Base-by-base conservation (phyloP, 139 green algal genomes). In the Ettlia oleoabundans region DNA sequence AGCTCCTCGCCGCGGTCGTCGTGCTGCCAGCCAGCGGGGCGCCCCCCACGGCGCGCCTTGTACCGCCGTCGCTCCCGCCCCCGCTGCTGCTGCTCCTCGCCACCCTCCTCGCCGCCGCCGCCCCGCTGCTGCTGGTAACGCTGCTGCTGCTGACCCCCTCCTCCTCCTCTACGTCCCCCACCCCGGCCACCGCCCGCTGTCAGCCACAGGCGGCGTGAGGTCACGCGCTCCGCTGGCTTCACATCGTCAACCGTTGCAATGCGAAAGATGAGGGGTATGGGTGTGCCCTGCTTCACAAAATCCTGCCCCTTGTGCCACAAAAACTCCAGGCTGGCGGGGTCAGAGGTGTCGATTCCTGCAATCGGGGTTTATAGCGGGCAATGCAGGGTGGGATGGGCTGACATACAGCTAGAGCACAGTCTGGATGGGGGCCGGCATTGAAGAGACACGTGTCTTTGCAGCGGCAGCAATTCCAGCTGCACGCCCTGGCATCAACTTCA, bases 241-340 rank as follows among this genome's bases (percentile, higher is more conserved):
- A 86, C 79, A 51, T 91, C 86, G 8, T 79, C 52, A 6, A 85
- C 72, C 0, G 83, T 89, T 1, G 88, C 91, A 13, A 90, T 85
- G 19, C 88, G 84, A 47, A 91, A 92, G 38, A 92, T 82, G 33
- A 92, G 85, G 2, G 83, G 85, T 18, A 87, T 82, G 28, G 75
- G 10, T 10, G 66, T 86, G 21, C 76, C 83, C 1, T 58, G 43
- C 71, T 92, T 92, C 10, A 88, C 43, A 35, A 90, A 92, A 67
- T 92, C 88, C 21, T 77, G 37, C 1, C 89, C 89, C 83, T 94
- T 92, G 87, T 95, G 89, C 93, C 93, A 97, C 52, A 96, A 62
- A 58, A 88, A 91, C 1, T 84, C 74, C 63, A 92, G 77, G 77
- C 90, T 88, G 38, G 68, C 72, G 1, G 88, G 68, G 80, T 91